phyloP scores from a whole-genome alignment of 2,329 filamentous ascomycete species.

The Boeremia lycopersici region DNA sequence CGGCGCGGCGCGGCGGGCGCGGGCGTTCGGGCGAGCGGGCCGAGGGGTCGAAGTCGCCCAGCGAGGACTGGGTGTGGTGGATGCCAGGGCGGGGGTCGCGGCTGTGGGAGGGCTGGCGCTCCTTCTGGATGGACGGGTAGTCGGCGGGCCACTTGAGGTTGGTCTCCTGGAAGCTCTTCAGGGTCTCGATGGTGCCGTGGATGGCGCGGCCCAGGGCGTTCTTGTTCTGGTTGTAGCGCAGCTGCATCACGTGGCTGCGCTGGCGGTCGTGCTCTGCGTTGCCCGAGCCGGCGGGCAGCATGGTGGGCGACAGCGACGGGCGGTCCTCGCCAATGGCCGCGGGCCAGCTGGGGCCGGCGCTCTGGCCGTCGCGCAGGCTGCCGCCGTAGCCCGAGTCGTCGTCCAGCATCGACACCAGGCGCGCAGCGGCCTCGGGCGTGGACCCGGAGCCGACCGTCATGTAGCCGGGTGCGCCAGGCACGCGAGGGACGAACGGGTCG shows the following conservation, averaged over 20 bases:
- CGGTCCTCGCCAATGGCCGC: constrained; percentile 62
- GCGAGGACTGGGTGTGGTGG: constrained; percentile 66
- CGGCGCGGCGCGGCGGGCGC: constrained; percentile 67
- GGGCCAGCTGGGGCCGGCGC: constrained; percentile 59
- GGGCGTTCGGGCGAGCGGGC: constrained; percentile 54
- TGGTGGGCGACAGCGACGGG: constrained; percentile 62
- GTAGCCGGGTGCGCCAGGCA: constrained; percentile 64
- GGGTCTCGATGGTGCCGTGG: constrained; percentile 79
- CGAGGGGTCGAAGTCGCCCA: constrained; percentile 55
- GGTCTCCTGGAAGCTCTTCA: constrained; percentile 84
- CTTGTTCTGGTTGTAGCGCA: constrained; percentile 93
- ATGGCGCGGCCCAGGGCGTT: constrained; percentile 87
- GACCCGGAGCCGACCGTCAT: constrained; percentile 88
- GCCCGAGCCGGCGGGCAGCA: constrained; percentile 55
- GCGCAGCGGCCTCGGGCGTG: constrained; percentile 79
- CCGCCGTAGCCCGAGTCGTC: constrained; percentile 91
- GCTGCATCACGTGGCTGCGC: constrained; percentile 84
- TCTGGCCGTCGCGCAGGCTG: constrained; percentile 71
- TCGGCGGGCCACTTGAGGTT: constrained; percentile 93
- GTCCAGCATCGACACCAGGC: constrained; percentile 80
- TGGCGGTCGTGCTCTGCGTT: constrained; percentile 66
- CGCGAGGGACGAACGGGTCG: constrained; percentile 33
- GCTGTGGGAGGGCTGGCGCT: constrained; percentile 49
- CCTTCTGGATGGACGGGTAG: constrained; percentile 79
- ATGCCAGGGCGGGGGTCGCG: constrained; percentile 66